phyloP scores from a whole-genome alignment of 768 basidiomycete genomes.

The Rhizopogon vinicolor region DNA sequence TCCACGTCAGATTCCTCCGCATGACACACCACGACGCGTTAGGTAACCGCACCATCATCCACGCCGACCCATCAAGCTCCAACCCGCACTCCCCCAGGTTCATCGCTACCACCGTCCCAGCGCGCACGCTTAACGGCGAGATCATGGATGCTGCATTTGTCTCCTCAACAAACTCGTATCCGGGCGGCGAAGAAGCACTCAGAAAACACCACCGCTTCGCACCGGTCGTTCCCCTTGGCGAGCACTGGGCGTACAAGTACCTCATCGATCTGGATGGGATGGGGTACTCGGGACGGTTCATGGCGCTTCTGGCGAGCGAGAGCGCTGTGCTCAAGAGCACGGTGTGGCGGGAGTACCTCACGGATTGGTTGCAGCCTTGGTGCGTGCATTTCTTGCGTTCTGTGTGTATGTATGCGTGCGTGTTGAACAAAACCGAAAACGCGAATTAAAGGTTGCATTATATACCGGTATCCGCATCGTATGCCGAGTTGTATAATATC shows the following conservation, averaged over 20 bases:
- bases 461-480: conserved; percentile 84
- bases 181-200: conserved; percentile 70
- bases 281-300: conserved; percentile 90
- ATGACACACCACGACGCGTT: conserved; percentile 56
- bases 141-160: conserved; percentile 90
- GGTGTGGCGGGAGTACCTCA: conserved; percentile 87
- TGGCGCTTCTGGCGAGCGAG: conserved; percentile 81
- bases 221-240: conserved; percentile 73
- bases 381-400: conserved; percentile 20
- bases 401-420: too few relatives aligned
- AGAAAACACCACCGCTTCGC: conserved; percentile 62
- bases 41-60: conserved; percentile 58
- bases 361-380: conserved; percentile 93
- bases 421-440: not conserved
- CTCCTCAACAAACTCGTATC: conserved; percentile 70
- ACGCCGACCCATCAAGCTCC: conserved; percentile 60
- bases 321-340: conserved; percentile 91
- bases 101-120: conserved; percentile 56
- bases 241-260: conserved; percentile 93
- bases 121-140: conserved; percentile 63
- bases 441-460: conserved; percentile 73
- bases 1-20: conserved; percentile 53
- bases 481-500: conserved; percentile 91
- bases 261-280: conserved; percentile 91
- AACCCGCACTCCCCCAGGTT: conserved; percentile 31